Evolutionary conservation across 306 rosid species (phyloP).

Genomic region (Fragaria vesca): DNA sequence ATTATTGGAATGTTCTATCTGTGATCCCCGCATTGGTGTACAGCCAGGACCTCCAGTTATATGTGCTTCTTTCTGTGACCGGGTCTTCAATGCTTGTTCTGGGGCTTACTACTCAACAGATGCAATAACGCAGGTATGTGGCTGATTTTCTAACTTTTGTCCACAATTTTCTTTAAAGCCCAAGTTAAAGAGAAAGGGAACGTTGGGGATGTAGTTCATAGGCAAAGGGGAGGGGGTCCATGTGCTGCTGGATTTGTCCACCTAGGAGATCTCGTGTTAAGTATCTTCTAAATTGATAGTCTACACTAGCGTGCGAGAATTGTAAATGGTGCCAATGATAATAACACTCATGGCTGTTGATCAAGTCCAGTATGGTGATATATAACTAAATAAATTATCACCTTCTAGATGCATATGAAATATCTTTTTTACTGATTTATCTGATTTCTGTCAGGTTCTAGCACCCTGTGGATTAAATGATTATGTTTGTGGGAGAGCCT

Average conservation of each 20-base stretch:
- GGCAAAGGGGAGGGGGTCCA: background rate
- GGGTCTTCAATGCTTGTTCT: slow-evolving; percentile 69
- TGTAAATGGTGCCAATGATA: background rate
- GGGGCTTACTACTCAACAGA: slow-evolving; percentile 91
- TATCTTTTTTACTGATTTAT: slow-evolving; percentile 24
- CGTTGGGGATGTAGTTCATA: background rate
- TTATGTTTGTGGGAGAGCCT: slow-evolving; percentile 95
- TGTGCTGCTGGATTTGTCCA: background rate
- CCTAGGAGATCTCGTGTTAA: background rate
- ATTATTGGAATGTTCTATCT: slow-evolving; percentile 84
- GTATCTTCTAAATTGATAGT: background rate
- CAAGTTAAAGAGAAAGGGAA: background rate
- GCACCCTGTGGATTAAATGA: slow-evolving; percentile 96
- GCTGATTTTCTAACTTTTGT: no score
- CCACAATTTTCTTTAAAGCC: no score
- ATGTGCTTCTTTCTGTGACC: slow-evolving; percentile 76
- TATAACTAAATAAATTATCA: background rate
- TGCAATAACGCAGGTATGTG: slow-evolving; percentile 67
- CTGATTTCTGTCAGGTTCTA: slow-evolving; percentile 59
- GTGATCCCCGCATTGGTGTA: slow-evolving; percentile 79
- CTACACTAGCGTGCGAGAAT: background rate
- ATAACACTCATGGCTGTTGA: background rate
- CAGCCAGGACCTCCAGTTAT: slow-evolving; percentile 77
- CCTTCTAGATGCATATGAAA: slow-evolving; percentile 13
- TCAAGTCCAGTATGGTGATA: background rate